Base-by-base conservation (phyloP, 306 rosid species). In the Medicago ruthenica region DNA sequence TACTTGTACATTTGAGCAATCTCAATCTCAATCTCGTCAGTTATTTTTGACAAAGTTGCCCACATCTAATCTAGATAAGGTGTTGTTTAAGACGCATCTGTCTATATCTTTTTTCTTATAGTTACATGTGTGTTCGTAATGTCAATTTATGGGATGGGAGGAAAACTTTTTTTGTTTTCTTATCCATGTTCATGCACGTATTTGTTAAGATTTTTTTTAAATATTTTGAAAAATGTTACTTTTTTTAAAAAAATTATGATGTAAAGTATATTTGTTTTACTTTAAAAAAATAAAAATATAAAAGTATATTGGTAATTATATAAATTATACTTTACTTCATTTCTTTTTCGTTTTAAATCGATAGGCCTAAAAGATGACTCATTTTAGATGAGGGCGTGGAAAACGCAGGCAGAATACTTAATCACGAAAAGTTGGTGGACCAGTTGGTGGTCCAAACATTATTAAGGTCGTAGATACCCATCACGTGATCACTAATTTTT, bases 401-500 rank as follows among this genome's bases (percentile, higher is more conserved):
- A 73, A 78, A 78, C 68, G 77, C 69, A 60, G 67, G 0, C 55
- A 7, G 40, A 51, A 34, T 80, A 63, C 5, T 63, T 73, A 40
- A 74, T 58, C 37, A 8, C 57, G 8, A 77, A 70, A 62, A 60
- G 77, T 27, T 16, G 71, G 70, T 65, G 79, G 6, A 22, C 54
- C 22, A 57, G 74, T 74, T 42, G 77, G 70, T 68, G 53, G 80
- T 70, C 76, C 76, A 31, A 34, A 78, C 71, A 40, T 36, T 2
- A 16, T 2, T 34, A n/a, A 13, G 66, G 2, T 62, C 39, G 51
- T n/a, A 67, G 58, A 69, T 76, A 21, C 67, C 64, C 59, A 42
- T 78, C 81, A 78, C 82, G 79, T 75, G 85, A 58, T 70, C 66
- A 31, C 24, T 40, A 7, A 20, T 13, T 41, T 66, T 67, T 21